These are phyloP conservation scores for Hsuehochloa calcarea DNA, from an alignment of 176 grass and related monocot species.

Conservation along the genomic window DNA sequence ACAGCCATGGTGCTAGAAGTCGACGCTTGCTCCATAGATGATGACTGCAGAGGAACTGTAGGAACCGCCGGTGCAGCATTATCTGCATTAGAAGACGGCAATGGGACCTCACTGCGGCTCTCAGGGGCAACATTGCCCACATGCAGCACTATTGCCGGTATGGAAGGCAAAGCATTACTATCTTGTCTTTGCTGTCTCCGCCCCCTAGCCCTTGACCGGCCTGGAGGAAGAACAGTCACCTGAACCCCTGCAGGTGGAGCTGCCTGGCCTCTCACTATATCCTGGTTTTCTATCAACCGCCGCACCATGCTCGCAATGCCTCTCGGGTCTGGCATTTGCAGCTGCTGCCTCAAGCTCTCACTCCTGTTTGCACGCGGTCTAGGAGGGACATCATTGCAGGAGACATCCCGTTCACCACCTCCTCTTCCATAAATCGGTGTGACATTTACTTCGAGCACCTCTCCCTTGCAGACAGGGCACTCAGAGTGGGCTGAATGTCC, in stretches of 20 bases:
- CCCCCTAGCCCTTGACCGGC: constrained; percentile 34
- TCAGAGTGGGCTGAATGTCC: constrained; percentile 43
- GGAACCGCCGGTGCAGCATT: background rate
- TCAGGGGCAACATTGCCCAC: background rate
- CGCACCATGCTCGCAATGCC: constrained; percentile 35
- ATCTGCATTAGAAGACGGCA: background rate
- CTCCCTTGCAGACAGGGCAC: constrained; percentile 87
- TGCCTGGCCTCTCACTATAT: constrained; percentile 31
- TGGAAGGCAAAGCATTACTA: constrained; percentile 3
- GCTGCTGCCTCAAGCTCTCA: constrained; percentile 52
- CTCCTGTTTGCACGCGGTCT: constrained; percentile 55
- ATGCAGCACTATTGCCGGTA: background rate
- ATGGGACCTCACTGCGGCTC: background rate
- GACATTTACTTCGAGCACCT: constrained; percentile 54
- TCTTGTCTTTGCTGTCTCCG: constrained; percentile 39
- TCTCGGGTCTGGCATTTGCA: constrained; percentile 36
- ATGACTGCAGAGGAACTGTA: constrained; percentile 23
- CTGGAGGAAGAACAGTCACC: constrained; percentile 6
- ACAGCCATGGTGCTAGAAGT: constrained; percentile 48
- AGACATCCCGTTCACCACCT: constrained; percentile 5
- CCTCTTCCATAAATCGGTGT: constrained; percentile 91
- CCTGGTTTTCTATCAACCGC: constrained; percentile 41
- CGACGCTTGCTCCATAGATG: constrained; percentile 45
- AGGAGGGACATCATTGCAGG: constrained; percentile 49
- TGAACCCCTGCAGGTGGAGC: constrained; percentile 23